Evolutionary conservation across 129 eudicot genomes (phyloP), one percentile per base, ranked within the genome.

Genomic region (sunflower (Helianthus annuus)): DNA sequence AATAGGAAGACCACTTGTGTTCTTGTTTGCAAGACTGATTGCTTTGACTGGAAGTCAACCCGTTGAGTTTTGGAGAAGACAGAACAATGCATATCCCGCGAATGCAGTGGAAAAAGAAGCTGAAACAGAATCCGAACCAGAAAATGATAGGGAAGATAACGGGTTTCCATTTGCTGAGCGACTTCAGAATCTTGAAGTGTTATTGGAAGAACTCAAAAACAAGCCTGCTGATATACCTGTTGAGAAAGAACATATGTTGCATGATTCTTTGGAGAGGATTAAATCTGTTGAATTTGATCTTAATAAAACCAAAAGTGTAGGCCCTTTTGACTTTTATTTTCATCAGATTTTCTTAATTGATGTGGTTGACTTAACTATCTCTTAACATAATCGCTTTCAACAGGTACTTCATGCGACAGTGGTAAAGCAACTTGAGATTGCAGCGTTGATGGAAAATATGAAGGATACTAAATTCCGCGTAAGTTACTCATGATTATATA

Each of bases 261-360:
- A 77, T 44, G 83, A 79, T 69, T 91, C 97, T 4, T 57, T 88
- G 83, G 92, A 91, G 74, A 86, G 97, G 85, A 91, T 91, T 70
- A 91, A 82, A 81, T 88, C 82, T 40, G 92, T 88, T 39, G 97
- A 91, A 80, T 69, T 70, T 74, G 97, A 91, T 81, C 97, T 91
- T 10, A 86, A 87, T 32, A 85, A 88, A 72, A 91, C 97, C 32
- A 91, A 91, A 60, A 85, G 80, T 80, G 97, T 91, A 85, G 64
- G 82, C n/a, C 15, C 46, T 70, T 70, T 58, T 63, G n/a, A 42
- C 3, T 10, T 7, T 39, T 12, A 70, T 78, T 49, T 17, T 64
- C 77, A 74, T 39, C 56, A 53, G 34, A 10, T 10, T 75, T 42
- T 17, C 27, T 61, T 61, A 16, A 17, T 2, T 8, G 19, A 22